Conservation (phyloP, 176 grass and related monocot species). For the Avena eriantha region DNA sequence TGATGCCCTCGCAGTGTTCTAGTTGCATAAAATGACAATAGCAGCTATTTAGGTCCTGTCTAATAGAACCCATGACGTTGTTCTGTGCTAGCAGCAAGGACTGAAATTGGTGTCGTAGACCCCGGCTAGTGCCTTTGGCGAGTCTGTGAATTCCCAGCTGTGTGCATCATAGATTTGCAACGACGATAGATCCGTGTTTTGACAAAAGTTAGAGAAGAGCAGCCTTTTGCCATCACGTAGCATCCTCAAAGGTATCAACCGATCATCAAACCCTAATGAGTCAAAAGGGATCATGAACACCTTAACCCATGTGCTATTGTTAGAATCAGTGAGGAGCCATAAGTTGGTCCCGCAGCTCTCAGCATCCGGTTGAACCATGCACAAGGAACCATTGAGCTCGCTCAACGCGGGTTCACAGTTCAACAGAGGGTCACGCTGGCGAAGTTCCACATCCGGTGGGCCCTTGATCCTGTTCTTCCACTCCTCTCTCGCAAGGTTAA, state of each 20-base stretch:
- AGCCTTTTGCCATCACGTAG: neutral
- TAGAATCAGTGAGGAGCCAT: neutral
- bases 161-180: neutral
- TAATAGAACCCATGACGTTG: too few species aligned
- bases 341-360: neutral
- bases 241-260: neutral
- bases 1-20: too few species aligned
- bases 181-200: neutral
- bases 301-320: neutral
- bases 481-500: neutral
- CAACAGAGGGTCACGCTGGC: too few species aligned
- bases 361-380: neutral
- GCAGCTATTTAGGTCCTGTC: too few species aligned
- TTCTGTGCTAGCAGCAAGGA: neutral
- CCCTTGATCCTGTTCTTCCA: neutral
- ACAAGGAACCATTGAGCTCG: neutral
- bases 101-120: neutral
- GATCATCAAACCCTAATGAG: neutral
- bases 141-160: neutral
- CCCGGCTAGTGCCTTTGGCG: neutral
- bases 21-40: too few species aligned
- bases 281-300: neutral
- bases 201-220: neutral
- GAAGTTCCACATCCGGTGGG: neutral
- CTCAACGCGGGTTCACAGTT: fast-evolving